Evolutionary conservation across 1,284 basidiomycete genomes (phyloP).

Genomic region (Exobasidium cylindrosporum): DNA sequence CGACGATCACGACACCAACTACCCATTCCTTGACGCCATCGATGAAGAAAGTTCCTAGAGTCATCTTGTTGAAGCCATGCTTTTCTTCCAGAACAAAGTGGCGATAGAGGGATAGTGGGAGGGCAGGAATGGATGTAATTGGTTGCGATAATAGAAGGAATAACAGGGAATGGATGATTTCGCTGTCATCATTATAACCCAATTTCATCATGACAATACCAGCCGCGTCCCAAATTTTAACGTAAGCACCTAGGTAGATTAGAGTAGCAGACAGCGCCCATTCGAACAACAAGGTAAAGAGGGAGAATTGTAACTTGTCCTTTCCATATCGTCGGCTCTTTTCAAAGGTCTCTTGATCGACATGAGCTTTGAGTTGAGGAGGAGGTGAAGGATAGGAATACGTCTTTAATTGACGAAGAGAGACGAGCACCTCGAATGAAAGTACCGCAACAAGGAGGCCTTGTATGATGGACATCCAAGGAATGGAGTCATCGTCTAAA

Average conservation of each 20-base stretch:
- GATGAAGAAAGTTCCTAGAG: conserved; percentile 64
- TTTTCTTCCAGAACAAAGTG: conserved; percentile 92
- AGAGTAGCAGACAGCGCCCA: conserved; percentile 70
- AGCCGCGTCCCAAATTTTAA: conserved; percentile 71
- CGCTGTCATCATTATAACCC: conserved; percentile 25
- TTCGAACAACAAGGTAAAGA: conserved; percentile 71
- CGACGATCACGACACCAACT: conserved; percentile 72
- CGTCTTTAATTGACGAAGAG: conserved; percentile 81
- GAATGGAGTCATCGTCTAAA: conserved; percentile 58
- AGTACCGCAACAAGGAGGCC: conserved; percentile 74
- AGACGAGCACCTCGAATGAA: conserved; percentile 75
- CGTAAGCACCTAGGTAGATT: conserved; percentile 73
- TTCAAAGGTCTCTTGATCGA: conserved; percentile 70
- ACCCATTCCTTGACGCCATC: conserved; percentile 79
- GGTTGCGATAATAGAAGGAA: conserved; percentile 22
- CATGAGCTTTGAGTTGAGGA: conserved; percentile 68
- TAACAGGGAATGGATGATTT: conserved; percentile 16
- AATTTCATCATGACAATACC: conserved; percentile 58
- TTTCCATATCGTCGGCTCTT: conserved; percentile 88
- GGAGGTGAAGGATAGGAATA: conserved; percentile 79
- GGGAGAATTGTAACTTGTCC: conserved; percentile 83
- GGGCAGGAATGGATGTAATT: conserved; percentile 61
- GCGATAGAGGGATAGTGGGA: conserved; percentile 71
- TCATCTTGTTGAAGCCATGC: conserved; percentile 96
- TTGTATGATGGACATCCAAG: conserved; percentile 73